These are phyloP conservation scores for Hypoxylon sp. DNA, from an alignment of 2,329 filamentous ascomycete genomes.

Conservation along the genomic window DNA sequence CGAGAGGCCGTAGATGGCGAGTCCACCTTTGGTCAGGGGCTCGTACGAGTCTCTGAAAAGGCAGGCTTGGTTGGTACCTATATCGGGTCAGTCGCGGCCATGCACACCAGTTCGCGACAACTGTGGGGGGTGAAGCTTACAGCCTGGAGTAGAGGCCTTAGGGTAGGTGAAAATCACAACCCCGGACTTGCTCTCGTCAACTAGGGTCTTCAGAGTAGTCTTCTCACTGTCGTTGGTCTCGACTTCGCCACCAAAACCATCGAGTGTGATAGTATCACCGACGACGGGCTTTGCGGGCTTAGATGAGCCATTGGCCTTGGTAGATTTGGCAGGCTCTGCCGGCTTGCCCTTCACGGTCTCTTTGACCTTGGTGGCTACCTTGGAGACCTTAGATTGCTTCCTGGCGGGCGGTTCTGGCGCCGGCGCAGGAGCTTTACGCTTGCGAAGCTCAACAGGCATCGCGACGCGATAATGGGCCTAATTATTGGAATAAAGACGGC, in stretches of 20 bases:
- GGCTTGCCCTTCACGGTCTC: conserved; percentile 44
- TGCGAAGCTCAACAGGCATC: conserved; percentile 56
- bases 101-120: conserved; percentile 5
- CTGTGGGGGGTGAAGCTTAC: conserved; percentile 65
- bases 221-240: conserved; percentile 85
- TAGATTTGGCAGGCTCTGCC: conserved; percentile 43
- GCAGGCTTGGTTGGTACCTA: conserved; percentile 93
- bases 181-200: conserved; percentile 83
- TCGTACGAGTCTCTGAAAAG: conserved; percentile 88
- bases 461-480: conserved; percentile 19
- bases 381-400: conserved; percentile 53
- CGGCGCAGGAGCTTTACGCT: conserved; percentile 55
- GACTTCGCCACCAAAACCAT: conserved; percentile 74
- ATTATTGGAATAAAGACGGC: conserved; percentile 13
- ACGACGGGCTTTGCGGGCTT: conserved; percentile 57
- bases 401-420: conserved; percentile 50
- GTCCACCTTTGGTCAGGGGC: conserved; percentile 77
- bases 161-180: conserved; percentile 96
- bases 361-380: conserved; percentile 51
- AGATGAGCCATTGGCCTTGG: conserved; percentile 45
- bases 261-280: conserved; percentile 64
- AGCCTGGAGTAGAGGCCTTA: conserved; percentile 91
- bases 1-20: conserved; percentile 90
- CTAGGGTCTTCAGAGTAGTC: conserved; percentile 80
- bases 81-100: conserved; percentile 32